phyloP scores from a whole-genome alignment of 2,329 filamentous ascomycete genomes.

The Colletotrichum musae region DNA sequence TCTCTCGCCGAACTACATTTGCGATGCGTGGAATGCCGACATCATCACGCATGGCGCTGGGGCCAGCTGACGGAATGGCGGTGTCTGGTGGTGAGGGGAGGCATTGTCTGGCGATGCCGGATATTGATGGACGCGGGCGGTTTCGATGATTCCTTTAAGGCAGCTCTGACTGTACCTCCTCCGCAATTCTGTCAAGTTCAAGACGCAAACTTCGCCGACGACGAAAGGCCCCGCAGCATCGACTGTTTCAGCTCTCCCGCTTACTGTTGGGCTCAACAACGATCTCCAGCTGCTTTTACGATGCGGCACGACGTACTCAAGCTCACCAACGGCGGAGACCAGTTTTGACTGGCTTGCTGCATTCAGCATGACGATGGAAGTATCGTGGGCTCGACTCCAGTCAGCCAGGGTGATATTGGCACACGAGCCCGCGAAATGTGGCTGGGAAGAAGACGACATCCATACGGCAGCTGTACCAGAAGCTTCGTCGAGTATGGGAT shows the following conservation, averaged over 20 bases:
- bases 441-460: neutral
- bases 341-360: neutral
- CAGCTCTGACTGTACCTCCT: neutral
- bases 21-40: constrained; percentile 8
- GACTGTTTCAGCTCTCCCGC: neutral
- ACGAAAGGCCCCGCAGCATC: constrained; percentile 6
- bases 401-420: neutral
- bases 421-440: neutral
- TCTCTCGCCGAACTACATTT: neutral
- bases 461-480: neutral
- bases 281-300: constrained; percentile 5
- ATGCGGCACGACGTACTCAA: constrained; percentile 2
- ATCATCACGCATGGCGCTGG: neutral
- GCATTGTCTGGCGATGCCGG: neutral
- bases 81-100: constrained; percentile 4
- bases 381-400: neutral
- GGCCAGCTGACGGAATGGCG: constrained; percentile 12
- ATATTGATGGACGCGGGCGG: neutral
- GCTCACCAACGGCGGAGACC: neutral
- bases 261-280: constrained; percentile 10
- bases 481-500: neutral
- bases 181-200: constrained; percentile 7
- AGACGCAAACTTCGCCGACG: constrained; percentile 4
- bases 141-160: neutral
- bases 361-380: neutral